Evolutionary conservation across 2,329 filamentous ascomycete genomes (phyloP).

Genomic region (Acephala macrosclerotiorum): DNA sequence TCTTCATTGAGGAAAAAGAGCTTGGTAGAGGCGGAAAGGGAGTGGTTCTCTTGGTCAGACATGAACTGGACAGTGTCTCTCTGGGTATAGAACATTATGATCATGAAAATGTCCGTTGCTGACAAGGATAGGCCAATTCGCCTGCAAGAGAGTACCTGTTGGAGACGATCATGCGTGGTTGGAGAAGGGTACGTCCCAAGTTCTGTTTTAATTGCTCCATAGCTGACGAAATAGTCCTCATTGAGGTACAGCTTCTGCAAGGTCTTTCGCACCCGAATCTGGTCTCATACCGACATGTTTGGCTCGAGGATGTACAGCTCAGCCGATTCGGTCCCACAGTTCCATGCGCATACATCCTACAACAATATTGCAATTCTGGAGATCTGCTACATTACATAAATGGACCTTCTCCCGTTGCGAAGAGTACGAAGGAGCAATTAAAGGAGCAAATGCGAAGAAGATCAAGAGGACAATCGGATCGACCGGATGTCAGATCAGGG

Average conservation of each 20-base stretch:
- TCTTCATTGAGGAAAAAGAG: constrained; percentile 89
- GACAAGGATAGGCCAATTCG: constrained; percentile 69
- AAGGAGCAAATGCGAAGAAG: constrained; percentile 86
- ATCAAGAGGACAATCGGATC: constrained; percentile 79
- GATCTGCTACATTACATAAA: constrained; percentile 89
- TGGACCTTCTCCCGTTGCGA: constrained; percentile 67
- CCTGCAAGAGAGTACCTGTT: constrained; percentile 96
- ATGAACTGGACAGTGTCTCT: constrained; percentile 87
- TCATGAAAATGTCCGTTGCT: constrained; percentile 18
- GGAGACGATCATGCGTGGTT: constrained; percentile 95
- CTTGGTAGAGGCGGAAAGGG: constrained; percentile 92
- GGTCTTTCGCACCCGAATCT: constrained; percentile 93
- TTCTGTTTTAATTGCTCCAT: not conserved
- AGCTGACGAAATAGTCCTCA: constrained; percentile 61
- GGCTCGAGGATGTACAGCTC: constrained; percentile 88
- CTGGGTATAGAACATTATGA: constrained; percentile 56
- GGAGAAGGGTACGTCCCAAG: constrained; percentile 65
- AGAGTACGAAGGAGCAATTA: constrained; percentile 78
- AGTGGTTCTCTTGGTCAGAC: constrained; percentile 91
- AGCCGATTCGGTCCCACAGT: constrained; percentile 90
- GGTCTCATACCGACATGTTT: constrained; percentile 96
- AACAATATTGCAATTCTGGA: constrained; percentile 96
- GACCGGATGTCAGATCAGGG: constrained; percentile 44
- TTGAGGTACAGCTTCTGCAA: constrained; percentile 92
- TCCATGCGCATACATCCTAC: constrained; percentile 94